Evolutionary conservation across 805 yeast genomes (phyloP).

Genomic region (Candida namnaoensis): DNA sequence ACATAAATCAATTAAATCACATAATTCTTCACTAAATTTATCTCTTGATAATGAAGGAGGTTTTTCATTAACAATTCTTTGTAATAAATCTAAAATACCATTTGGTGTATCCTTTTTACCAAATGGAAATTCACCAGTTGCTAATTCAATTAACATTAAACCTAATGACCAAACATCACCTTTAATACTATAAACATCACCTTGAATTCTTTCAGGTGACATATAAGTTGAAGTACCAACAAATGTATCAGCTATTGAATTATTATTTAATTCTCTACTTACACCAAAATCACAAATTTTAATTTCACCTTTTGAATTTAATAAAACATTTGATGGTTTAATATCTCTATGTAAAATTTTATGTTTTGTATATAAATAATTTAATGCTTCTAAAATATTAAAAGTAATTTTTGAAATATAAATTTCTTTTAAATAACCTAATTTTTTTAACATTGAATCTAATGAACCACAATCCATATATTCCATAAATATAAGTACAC

Average conservation of each 20-base stretch:
- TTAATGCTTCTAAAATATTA: slow-evolving; percentile 72
- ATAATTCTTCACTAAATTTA: slow-evolving; percentile 34
- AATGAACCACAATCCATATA: slow-evolving; percentile 92
- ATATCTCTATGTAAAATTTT: slow-evolving; percentile 93
- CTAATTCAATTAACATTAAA: slow-evolving; percentile 78
- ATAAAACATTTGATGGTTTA: slow-evolving; percentile 88
- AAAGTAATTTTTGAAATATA: slow-evolving; percentile 68
- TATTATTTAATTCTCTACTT: slow-evolving; percentile 77
- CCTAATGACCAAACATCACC: slow-evolving; percentile 98
- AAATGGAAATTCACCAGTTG: slow-evolving; percentile 79
- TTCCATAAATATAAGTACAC: slow-evolving; percentile 90
- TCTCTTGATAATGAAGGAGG: slow-evolving; percentile 63
- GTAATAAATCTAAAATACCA: slow-evolving; percentile 84
- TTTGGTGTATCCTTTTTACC: slow-evolving; percentile 59
- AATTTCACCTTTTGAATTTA: slow-evolving; percentile 79
- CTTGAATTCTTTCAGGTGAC: slow-evolving; percentile 97
- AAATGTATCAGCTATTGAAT: slow-evolving; percentile 91
- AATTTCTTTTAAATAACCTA: slow-evolving; percentile 59
- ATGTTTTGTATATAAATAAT: slow-evolving; percentile 74
- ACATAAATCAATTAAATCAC: slow-evolving; percentile 67
- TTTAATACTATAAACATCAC: slow-evolving; percentile 86
- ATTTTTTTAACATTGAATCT: slow-evolving; percentile 59
- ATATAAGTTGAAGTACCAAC: slow-evolving; percentile 97
- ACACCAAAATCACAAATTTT: slow-evolving; percentile 97
- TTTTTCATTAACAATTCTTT: slow-evolving; percentile 87